Evolutionary conservation across 805 yeast genomes (phyloP), one percentile per base, ranked within the genome.

Genomic region (Dipodascus albidus): DNA sequence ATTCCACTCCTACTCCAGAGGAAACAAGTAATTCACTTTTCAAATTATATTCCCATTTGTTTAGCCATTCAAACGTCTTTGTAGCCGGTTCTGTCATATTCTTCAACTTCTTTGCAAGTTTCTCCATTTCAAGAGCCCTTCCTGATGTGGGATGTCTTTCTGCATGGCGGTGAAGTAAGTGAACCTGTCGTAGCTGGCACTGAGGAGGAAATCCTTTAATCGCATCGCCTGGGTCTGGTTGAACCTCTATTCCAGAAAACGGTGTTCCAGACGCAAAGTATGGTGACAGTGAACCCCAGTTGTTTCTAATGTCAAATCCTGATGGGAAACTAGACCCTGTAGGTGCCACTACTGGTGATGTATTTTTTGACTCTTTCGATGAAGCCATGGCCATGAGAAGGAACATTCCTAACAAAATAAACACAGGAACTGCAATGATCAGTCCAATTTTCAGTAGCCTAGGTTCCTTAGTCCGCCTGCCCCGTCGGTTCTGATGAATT

Each of bases 161-260:
- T 20, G 91, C 95, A 62, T 87, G 95, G 62, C 96, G 76, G 59
- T 82, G 80, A 51, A 84, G 68, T 21, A 85, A 67, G 59, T 83
- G 88, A 8, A 84, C 87, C 65, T 85, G 91, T 59, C 78, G 79
- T 53, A 82, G 70, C 3, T 66, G 60, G 65, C 86, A 82, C 48
- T 70, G 70, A 6, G 65, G 70, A 2, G 71, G 67, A 22, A 64
- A 56, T n/a, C 20, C 44, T n/a, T n/a, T 17, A 6, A 38, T 17
- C 8, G 44, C 20, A 17, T 14, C 44, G 4, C 44, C 44, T 4
- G 44, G 20, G n/a, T 17, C 44, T 4, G 44, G 6, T 8, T 17
- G 20, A 3, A 65, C 62, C 35, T 59, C 59, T 50, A 57, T 60
- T 19, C 66, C 67, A 50, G 53, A 56, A 57, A 67, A 70, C 14